These are phyloP conservation scores for Carex sylvatica DNA, from an alignment of 202 grass and related monocot genomes.

Conservation along the genomic window DNA sequence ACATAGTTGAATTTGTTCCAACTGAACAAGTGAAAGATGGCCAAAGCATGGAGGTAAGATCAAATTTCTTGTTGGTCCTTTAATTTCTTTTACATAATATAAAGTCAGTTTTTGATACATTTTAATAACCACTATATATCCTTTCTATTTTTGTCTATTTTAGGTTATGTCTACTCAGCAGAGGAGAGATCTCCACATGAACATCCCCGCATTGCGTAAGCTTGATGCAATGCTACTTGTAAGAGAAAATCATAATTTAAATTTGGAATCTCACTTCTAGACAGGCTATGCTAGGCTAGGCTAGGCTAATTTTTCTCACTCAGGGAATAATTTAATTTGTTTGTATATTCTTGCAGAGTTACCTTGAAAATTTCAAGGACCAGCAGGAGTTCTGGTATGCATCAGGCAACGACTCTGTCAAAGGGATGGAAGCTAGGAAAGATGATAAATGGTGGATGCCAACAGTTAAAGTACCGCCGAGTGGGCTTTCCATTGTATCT, in stretches of 20 bases:
- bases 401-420: slow-evolving; percentile 43
- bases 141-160: slow-evolving; percentile 8
- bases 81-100: background rate
- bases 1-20: slow-evolving; percentile 91
- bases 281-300: background rate
- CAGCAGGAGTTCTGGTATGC: slow-evolving; percentile 87
- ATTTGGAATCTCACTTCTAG: background rate
- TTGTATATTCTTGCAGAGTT: slow-evolving; percentile 37
- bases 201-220: slow-evolving; percentile 73
- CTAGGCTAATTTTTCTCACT: background rate
- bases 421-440: slow-evolving; percentile 38
- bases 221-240: slow-evolving; percentile 89
- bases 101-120: too few species aligned
- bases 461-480: slow-evolving; percentile 71
- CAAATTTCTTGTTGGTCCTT: slow-evolving; percentile 7
- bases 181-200: slow-evolving; percentile 83
- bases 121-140: background rate
- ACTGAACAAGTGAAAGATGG: slow-evolving; percentile 68
- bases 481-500: slow-evolving; percentile 65
- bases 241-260: background rate
- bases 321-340: background rate
- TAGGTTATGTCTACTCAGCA: slow-evolving; percentile 85
- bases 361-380: slow-evolving; percentile 84
- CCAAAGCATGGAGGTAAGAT: slow-evolving; percentile 60
- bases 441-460: slow-evolving; percentile 98